Percentiles rank a stretch among this genome's conserved stretches.
phyloP scores from a whole-genome alignment of 768 basidiomycete species.

The Lanmaoa rubissima region DNA sequence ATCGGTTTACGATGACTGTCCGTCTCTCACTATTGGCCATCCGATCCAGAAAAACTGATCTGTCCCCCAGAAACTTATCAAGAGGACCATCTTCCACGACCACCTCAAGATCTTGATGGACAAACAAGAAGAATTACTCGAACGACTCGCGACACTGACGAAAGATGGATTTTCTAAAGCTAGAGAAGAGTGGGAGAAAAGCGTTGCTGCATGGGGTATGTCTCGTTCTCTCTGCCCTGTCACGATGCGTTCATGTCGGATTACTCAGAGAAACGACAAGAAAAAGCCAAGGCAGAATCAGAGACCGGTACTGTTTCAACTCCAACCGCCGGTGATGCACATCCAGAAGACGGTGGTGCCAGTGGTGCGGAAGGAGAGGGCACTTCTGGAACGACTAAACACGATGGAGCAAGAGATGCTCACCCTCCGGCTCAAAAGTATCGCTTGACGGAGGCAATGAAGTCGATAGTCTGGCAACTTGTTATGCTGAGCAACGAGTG shows the following conservation, averaged over 20 bases:
- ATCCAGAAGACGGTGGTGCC: constrained; percentile 32
- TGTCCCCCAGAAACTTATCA: constrained; percentile 77
- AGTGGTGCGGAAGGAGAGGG: constrained; percentile 29
- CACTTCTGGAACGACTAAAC: constrained; percentile 19
- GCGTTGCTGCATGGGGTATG: constrained; percentile 65
- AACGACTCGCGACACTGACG: constrained; percentile 59
- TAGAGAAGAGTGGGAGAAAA: constrained; percentile 75
- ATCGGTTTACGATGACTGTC: constrained; percentile 90
- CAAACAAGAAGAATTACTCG: constrained; percentile 67
- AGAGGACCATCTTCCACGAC: constrained; percentile 78
- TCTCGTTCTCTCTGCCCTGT: constrained; percentile 3
- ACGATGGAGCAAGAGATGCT: constrained; percentile 35
- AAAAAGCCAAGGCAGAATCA: constrained; percentile 45
- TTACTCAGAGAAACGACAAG: constrained; percentile 50
- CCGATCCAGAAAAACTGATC: constrained; percentile 7
- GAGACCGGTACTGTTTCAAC: constrained; percentile 34
- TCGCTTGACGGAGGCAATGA: constrained; percentile 78
- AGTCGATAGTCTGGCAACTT: constrained; percentile 74
- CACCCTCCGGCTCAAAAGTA: constrained; percentile 79
- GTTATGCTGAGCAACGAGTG: constrained; percentile 82
- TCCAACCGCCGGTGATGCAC: constrained; percentile 23
- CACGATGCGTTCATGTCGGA: neutral
- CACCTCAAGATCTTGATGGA: constrained; percentile 65
- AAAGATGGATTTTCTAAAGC: constrained; percentile 66
- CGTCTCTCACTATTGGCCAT: constrained; percentile 24